Base-by-base conservation (phyloP, 2,329 filamentous ascomycete species). In the Thelonectria olida region DNA sequence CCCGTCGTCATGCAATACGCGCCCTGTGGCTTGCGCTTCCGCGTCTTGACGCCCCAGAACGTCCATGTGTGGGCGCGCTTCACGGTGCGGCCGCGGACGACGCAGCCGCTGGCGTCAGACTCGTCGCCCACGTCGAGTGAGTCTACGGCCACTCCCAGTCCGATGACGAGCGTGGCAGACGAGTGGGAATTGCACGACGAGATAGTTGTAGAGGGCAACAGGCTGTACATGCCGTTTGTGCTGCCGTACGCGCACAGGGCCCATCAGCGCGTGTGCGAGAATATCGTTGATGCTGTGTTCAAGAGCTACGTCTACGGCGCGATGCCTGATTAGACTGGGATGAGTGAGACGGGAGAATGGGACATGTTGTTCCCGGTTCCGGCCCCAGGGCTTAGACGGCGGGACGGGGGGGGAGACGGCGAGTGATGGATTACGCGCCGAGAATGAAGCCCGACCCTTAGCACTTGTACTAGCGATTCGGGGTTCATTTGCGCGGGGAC, bases 181-280 rank as follows among this genome's bases (percentile, higher is more conserved):
- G 13, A 22, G 39, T 58, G 54, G 54, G 54, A 58, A 38, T 6
- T 58, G 22, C n/a, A 39, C 27, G 47, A 39, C 15, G 36, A 39
- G 17, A 2, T 39, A 4, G 17, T 20, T 17, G 17, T 39, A 17
- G 36, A 39, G n/a, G 36, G 3, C 3, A 15, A 39, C 36, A 15
- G 36, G 17, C 17, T 39, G 17, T 17, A 17, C n/a, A 39, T 39
- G 36, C 36, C 36, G 15, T 39, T 39, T 20, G 17, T 20, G 15
- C 17, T 17, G 17, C 36, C 36, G 36, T 39, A 39, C n/a, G 36
- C 36, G 15, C 36, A 39, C n/a, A 3, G 36, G 17, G 36, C 17
- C 5, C 36, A 39, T 39, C 36, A 20, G n/a, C 2, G 15, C 4
- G 17, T 39, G n/a, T 39, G 36, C 36, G 36, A 39, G 17, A 17